Base-by-base conservation (phyloP, 257 asterid genomes). In the Penstemon eatonii region DNA sequence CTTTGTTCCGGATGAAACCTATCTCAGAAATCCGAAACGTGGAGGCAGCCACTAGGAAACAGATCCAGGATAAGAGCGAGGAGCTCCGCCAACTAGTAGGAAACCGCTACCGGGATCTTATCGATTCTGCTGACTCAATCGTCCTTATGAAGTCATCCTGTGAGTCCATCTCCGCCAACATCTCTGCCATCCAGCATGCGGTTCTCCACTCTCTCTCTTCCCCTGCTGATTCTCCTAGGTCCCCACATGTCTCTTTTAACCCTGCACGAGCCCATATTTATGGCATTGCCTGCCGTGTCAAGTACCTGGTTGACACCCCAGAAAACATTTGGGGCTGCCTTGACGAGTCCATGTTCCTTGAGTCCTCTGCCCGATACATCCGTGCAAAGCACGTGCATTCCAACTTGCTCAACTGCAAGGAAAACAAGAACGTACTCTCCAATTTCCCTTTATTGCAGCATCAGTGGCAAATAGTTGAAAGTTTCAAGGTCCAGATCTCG, bases 301-400 rank as follows among this genome's bases (percentile, higher is more conserved):
- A 94, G 89, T 94, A 94, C 80, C 81, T 94, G 33, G 99, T 94
- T n/a, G 99, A 94, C 79, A 91, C 97, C 43, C 99, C 96, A 9
- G 99, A 94, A 56, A 91, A 94, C 73, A 94, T 94, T 3, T 94
- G 99, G 99, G 99, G 99, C 39, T 87, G 99, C 74, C 88, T 94
- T 6, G 99, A 94, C 60, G 99, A 94, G 70, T 91, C 86, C 9
- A 94, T 94, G 99, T 91, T 89, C 73, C 80, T 90, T 3, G 97
- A 94, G 66, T 80, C 96, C 19, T 86, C 99, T 5, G 95, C 96
- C 4, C 86, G 99, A 43, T 94, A 94, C 73, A 82, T 87, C 56
- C 88, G 97, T 3, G 97, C 99, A 2, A 94, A 91, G 65, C 92
- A 89, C 7, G 99, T 89, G 60, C 96, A 94, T 76, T 71, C 38